Percentiles rank a stretch among this genome's conserved stretches.
These are phyloP conservation scores for Exophiala bonariae DNA, from an alignment of 2,329 filamentous ascomycete genomes.

Conservation along the genomic window DNA sequence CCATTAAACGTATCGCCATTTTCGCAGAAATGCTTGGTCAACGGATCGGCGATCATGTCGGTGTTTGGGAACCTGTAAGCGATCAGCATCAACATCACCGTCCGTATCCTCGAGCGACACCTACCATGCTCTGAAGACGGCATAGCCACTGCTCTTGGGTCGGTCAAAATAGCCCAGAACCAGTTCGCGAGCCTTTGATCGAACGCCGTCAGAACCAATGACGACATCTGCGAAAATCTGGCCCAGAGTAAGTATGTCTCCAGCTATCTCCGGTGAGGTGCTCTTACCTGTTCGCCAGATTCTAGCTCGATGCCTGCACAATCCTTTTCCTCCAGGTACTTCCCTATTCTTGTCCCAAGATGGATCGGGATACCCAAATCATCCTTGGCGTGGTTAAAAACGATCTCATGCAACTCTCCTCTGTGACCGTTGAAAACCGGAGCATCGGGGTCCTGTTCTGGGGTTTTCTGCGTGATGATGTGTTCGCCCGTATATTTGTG, in stretches of 20 bases:
- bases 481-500: slow-evolving; percentile 64
- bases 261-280: neutral
- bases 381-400: slow-evolving; percentile 59
- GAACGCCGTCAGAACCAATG: slow-evolving; percentile 22
- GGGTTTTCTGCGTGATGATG: slow-evolving; percentile 56
- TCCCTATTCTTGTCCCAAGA: slow-evolving; percentile 50
- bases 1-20: slow-evolving; percentile 27
- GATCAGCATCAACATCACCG: slow-evolving; percentile 35
- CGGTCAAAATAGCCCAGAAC: slow-evolving; percentile 34
- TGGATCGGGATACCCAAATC: slow-evolving; percentile 58
- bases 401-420: slow-evolving; percentile 61
- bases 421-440: slow-evolving; percentile 62
- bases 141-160: slow-evolving; percentile 33
- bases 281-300: slow-evolving; percentile 44
- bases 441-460: slow-evolving; percentile 45
- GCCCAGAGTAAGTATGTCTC: slow-evolving; percentile 3
- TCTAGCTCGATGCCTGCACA: slow-evolving; percentile 54
- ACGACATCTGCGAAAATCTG: slow-evolving; percentile 19
- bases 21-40: slow-evolving; percentile 24
- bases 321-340: slow-evolving; percentile 57
- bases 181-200: slow-evolving; percentile 23
- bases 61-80: slow-evolving; percentile 32
- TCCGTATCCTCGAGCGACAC: slow-evolving; percentile 41
- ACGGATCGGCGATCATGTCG: slow-evolving; percentile 24
- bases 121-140: slow-evolving; percentile 31